These are phyloP conservation scores for Paecilomyces sp. DNA, from an alignment of 2,329 filamentous ascomycete species.

Conservation along the genomic window DNA sequence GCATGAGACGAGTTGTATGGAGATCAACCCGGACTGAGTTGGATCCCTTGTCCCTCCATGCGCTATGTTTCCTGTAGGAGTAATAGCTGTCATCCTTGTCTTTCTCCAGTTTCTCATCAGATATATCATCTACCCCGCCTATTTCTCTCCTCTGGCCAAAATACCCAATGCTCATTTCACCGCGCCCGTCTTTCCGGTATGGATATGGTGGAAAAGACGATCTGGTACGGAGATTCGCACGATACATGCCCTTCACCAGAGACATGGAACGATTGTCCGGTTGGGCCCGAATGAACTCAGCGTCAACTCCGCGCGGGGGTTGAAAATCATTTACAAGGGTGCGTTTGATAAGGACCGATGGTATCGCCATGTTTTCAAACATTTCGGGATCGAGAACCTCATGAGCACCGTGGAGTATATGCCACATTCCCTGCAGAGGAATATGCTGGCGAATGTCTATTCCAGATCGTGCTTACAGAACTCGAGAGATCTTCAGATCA, in stretches of 20 bases:
- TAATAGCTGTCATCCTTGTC: background rate
- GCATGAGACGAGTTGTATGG: background rate
- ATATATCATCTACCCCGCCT: slow-evolving; percentile 17
- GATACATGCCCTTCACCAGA: slow-evolving; percentile 49
- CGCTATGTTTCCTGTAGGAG: background rate
- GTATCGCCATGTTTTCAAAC: slow-evolving; percentile 59
- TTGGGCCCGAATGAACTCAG: slow-evolving; percentile 59
- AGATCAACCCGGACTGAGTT: background rate
- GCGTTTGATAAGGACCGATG: slow-evolving; percentile 62
- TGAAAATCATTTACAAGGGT: slow-evolving; percentile 56
- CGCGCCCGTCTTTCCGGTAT: slow-evolving; percentile 50
- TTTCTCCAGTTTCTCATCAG: slow-evolving; percentile 12
- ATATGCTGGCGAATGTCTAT: slow-evolving; percentile 67
- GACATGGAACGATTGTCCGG: slow-evolving; percentile 51
- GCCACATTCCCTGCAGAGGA: slow-evolving; percentile 59
- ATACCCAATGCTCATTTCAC: slow-evolving; percentile 60
- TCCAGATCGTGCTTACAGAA: slow-evolving; percentile 63
- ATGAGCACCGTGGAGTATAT: slow-evolving; percentile 56
- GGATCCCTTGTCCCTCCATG: background rate
- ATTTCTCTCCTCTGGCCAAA: slow-evolving; percentile 52
- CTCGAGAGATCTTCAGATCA: slow-evolving; percentile 47
- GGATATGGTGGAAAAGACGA: slow-evolving; percentile 56
- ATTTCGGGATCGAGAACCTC: slow-evolving; percentile 56
- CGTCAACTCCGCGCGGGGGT: slow-evolving; percentile 54
- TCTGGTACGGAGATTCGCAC: slow-evolving; percentile 49